Base-by-base conservation (phyloP, 352 stramenopile species). In the Globisporangium sylvaticum region DNA sequence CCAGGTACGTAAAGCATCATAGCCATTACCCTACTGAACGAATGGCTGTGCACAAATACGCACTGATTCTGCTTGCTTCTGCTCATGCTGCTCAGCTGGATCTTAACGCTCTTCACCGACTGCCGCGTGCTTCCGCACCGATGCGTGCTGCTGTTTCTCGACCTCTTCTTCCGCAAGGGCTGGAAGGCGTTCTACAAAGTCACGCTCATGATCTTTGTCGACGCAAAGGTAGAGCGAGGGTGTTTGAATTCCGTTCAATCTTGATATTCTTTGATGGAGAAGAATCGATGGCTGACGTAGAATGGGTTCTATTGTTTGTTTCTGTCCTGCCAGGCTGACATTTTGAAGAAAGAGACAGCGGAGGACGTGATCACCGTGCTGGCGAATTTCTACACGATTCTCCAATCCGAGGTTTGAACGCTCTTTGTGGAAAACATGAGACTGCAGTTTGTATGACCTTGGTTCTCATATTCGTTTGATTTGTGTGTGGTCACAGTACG, bases 21-120 rank as follows among this genome's bases (percentile, higher is more conserved):
- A 62, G 37, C 46, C 65, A 37, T 1, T 55, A 34, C 3, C 58
- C 29, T 50, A 5, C 50, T 3, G 10, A 56, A 25, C 46, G 1
- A 34, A 12, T 20, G 22, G 48, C 22, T 6, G 27, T 55, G n/a
- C 1, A 54, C 48, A n/a, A n/a, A n/a, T n/a, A n/a, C n/a, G n/a
- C n/a, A n/a, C n/a, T n/a, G n/a, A n/a, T n/a, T n/a, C n/a, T n/a
- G n/a, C n/a, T n/a, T n/a, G n/a, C n/a, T n/a, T n/a, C n/a, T n/a
- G n/a, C n/a, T n/a, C n/a, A n/a, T n/a, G n/a, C n/a, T n/a, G n/a
- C n/a, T n/a, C 48, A 85, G 78, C 58, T 85, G 78, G 78, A 80
- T 85, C 31, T 48, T 85, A 57, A 85, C 76, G 22, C 64, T 83
- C n/a, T 85, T 85, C 53, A 83, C 78, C 42, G 76, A 85, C 55